Evolutionary conservation across 2,329 filamentous ascomycete species (phyloP), one percentile per base, ranked within the genome.

Genomic region (Leptosphaerulina australis): DNA sequence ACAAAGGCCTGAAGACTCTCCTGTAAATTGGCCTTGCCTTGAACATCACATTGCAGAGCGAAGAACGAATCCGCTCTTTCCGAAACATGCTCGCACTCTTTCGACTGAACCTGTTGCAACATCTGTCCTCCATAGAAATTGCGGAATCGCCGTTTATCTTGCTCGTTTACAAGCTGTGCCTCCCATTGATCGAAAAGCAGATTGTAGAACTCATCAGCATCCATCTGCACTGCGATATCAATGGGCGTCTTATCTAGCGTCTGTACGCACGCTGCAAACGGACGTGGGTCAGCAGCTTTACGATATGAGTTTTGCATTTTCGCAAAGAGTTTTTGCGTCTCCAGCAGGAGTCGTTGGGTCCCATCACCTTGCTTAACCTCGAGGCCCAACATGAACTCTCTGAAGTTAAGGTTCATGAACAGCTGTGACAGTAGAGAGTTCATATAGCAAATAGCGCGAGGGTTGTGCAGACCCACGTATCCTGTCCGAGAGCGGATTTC

Each of bases 151-250:
- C 83, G 85, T 72, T 90, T 96, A 25, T 85, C 83, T n/a, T 85
- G 80, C 2, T 79, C 73, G 8, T 82, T 81, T 14, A 82, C 72
- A 58, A 97, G 84, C 64, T 96, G 90, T 7, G 84, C 83, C 68
- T 99, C 95, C 83, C 91, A 91, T 20, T 91, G 84, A 70, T 96
- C 91, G 63, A 97, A 94, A 0, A 99, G 81, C 4, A 96, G 81
- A 64, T 94, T 96, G 76, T 95, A 97, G 69, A 97, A 99, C 69
- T 97, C 92, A 62, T 97, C 94, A 4, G 97, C 94, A 68, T 99
- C 94, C 90, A 99, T 97, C 72, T 99, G 94, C 51, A 89, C 85
- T 47, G 87, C 85, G 20, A 95, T 87, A 70, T 97, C 91, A 56
- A 99, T 95, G 12, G 83, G 80, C 2, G 85, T 82, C 50, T 91